Evolutionary conservation across 352 stramenopile genomes (phyloP), one percentile per base, ranked within the genome.

Genomic region (Pseudoperonospora humuli): DNA sequence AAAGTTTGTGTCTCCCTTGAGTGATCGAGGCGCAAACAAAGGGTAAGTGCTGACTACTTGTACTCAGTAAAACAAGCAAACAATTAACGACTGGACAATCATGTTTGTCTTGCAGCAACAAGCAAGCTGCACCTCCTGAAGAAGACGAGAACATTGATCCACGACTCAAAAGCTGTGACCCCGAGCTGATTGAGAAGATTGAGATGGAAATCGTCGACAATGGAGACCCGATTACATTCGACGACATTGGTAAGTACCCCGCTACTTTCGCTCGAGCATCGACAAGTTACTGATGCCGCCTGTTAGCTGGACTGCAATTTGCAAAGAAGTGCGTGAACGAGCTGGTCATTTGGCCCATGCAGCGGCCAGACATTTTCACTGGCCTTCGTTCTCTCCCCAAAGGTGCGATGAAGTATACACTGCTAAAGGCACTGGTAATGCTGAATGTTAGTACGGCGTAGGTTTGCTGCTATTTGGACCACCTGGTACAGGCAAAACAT

Each of bases 321-420:
- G 96, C 96, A 2, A 99, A 99, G 60, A 86, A 96, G 43, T 98
- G 93, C 23, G 86, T 99, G 19, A 89, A 96, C 46, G 97, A 99
- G 73, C 67, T 99, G 11, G 95, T 99, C 9, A 97, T 97, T 54
- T 98, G 94, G 95, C 97, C 96, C 0, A 98, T 99, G 93, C 86
- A 87, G 39, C 83, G 93, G 11, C 96, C 96, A 23, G 95, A 99
- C 56, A 85, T 99, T 8, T 99, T 99, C 61, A 98, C 86, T 0
- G 95, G 95, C 15, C 71, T 99, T 21, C 81, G 95, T 23, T 67
- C 82, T 14, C 75, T 96, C 18, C 95, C 95, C 7, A 93, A 91
- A 84, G 81, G 75, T 90, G 20, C n/a, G 26, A 27, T 31, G 6
- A 13, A 3, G 1, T 25, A 9, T 29, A 10, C n/a, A 38, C 24